These are phyloP conservation scores for Orychophragmus violaceus DNA, from an alignment of 345 rosid genomes.

Conservation along the genomic window DNA sequence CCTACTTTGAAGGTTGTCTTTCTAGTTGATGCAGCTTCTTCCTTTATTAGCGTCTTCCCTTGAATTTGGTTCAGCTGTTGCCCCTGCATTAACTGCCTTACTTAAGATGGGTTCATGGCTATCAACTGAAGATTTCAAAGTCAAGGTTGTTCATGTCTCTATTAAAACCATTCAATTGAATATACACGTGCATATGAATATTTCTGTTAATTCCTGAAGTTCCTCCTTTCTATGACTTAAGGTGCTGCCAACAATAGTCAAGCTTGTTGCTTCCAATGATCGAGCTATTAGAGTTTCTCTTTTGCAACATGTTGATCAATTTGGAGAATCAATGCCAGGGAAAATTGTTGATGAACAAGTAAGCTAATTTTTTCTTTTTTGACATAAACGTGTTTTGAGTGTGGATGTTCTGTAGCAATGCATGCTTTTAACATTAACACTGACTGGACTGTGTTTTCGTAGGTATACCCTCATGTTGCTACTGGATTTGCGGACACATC, in stretches of 20 bases:
- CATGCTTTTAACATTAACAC: background rate
- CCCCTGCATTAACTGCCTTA: slow-evolving; percentile 84
- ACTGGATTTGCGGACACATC: slow-evolving; percentile 90
- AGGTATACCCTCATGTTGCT: slow-evolving; percentile 93
- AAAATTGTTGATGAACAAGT: slow-evolving; percentile 97
- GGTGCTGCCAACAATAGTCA: slow-evolving; percentile 84
- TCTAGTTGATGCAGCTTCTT: slow-evolving; percentile 68
- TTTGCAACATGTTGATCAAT: slow-evolving; percentile 95
- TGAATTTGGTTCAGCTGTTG: slow-evolving; percentile 97
- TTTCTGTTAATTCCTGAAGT: slow-evolving; percentile 15
- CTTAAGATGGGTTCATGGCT: slow-evolving; percentile 98
- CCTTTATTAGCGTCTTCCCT: slow-evolving; percentile 96
- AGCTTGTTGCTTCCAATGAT: slow-evolving; percentile 87
- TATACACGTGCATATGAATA: background rate
- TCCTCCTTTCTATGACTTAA: slow-evolving; percentile 29
- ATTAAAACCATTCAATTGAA: background rate
- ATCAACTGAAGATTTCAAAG: slow-evolving; percentile 75
- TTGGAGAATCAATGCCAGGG: slow-evolving; percentile 78
- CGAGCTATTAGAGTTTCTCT: slow-evolving; percentile 93
- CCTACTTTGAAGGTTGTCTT: slow-evolving; percentile 74
- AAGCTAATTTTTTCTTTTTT: slow-evolving; percentile 17
- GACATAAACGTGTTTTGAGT: background rate
- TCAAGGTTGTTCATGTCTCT: slow-evolving; percentile 53
- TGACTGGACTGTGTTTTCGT: slow-evolving; percentile 19
- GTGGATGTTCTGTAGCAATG: background rate